These are phyloP conservation scores for Thuja plicata DNA, from an alignment of 83 land plant species.

Conservation along the genomic window DNA sequence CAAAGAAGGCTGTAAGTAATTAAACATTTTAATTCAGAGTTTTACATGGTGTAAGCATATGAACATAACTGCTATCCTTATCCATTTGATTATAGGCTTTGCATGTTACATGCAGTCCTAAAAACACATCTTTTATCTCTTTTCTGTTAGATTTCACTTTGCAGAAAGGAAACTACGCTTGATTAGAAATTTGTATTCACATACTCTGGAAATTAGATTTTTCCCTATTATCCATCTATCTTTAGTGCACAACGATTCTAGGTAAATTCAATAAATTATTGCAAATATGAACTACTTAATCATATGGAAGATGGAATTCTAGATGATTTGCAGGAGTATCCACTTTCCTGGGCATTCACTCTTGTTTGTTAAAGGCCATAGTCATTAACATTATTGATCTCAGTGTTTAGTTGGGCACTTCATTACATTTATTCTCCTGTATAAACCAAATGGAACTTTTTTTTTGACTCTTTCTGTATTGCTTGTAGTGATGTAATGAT, in stretches of 20 bases:
- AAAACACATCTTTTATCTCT: background rate
- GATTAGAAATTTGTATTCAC: background rate
- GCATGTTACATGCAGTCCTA: background rate
- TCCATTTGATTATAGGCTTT: background rate
- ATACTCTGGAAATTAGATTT: background rate
- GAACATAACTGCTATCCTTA: background rate
- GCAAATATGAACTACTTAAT: background rate
- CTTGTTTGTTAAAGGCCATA: background rate
- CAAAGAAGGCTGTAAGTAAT: slow-evolving; percentile 47
- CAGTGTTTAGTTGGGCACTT: background rate
- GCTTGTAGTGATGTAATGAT: background rate
- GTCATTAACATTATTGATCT: background rate
- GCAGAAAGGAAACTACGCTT: background rate
- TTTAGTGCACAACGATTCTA: background rate
- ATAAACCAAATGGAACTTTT: background rate
- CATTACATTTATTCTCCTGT: background rate
- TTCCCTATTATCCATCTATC: background rate
- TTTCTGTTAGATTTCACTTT: background rate
- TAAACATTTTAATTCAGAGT: background rate
- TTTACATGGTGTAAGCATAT: background rate
- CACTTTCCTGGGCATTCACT: background rate
- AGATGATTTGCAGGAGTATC: background rate
- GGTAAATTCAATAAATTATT: background rate
- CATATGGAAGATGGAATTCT: background rate
- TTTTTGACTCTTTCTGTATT: background rate